Evolutionary conservation across 169 alveolate genomes (phyloP).

Genomic region (Eimeria brunetti): DNA sequence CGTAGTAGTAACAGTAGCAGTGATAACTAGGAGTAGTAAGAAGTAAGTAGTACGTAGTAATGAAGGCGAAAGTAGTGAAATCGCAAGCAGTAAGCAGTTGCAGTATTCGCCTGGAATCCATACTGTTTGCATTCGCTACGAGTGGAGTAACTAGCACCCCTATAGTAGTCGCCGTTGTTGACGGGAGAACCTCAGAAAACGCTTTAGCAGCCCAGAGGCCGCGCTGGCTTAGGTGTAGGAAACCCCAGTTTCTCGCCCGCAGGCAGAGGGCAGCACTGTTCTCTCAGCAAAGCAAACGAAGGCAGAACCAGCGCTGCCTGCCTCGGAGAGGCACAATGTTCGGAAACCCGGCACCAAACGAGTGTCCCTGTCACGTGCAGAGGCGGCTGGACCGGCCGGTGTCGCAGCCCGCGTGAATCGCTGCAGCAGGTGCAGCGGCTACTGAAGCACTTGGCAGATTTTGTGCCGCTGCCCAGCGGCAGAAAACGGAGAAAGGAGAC

Average conservation of each 20-base stretch:
- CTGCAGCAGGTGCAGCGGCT: neutral
- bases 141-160: neutral
- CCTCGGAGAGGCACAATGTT: constrained; percentile 11
- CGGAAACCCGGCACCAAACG: constrained; percentile 18
- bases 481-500: constrained; percentile 24
- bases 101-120: no score
- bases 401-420: neutral
- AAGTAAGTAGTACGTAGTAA: no score
- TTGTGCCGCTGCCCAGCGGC: constrained; percentile 8
- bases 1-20: no score
- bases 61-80: no score
- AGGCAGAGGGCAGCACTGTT: constrained; percentile 3
- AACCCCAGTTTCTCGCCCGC: constrained; percentile 6
- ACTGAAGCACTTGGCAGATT: constrained; percentile 25
- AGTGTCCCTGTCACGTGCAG: constrained; percentile 18
- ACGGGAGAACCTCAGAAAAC: neutral
- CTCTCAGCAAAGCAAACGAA: neutral
- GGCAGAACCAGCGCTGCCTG: constrained; percentile 26
- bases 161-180: neutral
- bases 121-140: no score
- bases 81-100: neutral
- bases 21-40: no score
- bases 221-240: constrained; percentile 26
- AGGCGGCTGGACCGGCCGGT: constrained; percentile 35
- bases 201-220: constrained; percentile 17